Conservation (phyloP, 208 protist species). For the Blechomonas ayalai region DNA sequence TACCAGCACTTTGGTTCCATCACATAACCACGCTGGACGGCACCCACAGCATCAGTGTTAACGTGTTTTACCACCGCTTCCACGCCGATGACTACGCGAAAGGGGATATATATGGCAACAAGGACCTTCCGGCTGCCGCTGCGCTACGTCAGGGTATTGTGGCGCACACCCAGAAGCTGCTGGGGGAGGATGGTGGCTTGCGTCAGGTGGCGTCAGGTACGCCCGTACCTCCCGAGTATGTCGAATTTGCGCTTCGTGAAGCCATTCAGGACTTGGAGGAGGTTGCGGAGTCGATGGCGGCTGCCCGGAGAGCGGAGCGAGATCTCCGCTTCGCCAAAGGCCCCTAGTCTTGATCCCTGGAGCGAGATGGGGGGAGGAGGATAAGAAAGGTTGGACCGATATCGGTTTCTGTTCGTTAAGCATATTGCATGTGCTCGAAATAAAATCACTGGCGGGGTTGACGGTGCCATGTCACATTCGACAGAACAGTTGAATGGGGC, state of each 20-base stretch:
- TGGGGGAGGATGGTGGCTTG: slow-evolving; percentile 15
- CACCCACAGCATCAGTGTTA: slow-evolving; percentile 70
- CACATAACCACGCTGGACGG: slow-evolving; percentile 68
- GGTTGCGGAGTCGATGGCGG: slow-evolving; percentile 29
- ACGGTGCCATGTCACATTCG: too few relatives aligned
- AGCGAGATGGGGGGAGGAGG: too few relatives aligned
- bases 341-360: too few relatives aligned
- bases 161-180: slow-evolving; percentile 7
- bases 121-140: slow-evolving; percentile 57
- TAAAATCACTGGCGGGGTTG: too few relatives aligned
- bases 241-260: slow-evolving; percentile 73
- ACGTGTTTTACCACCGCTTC: slow-evolving; percentile 86
- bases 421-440: too few relatives aligned
- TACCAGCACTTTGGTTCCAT: slow-evolving; percentile 92
- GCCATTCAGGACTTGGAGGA: slow-evolving; percentile 74
- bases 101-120: slow-evolving; percentile 89
- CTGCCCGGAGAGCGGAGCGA: neutral
- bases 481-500: too few relatives aligned
- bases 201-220: slow-evolving; percentile 2
- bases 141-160: slow-evolving; percentile 40
- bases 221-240: slow-evolving; percentile 33
- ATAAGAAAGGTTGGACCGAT: too few relatives aligned
- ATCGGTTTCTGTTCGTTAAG: too few relatives aligned
- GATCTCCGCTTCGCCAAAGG: too few relatives aligned
- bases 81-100: slow-evolving; percentile 48